Conservation (phyloP, 768 basidiomycete species). For the Gloeopeniophorella convolvens region DNA sequence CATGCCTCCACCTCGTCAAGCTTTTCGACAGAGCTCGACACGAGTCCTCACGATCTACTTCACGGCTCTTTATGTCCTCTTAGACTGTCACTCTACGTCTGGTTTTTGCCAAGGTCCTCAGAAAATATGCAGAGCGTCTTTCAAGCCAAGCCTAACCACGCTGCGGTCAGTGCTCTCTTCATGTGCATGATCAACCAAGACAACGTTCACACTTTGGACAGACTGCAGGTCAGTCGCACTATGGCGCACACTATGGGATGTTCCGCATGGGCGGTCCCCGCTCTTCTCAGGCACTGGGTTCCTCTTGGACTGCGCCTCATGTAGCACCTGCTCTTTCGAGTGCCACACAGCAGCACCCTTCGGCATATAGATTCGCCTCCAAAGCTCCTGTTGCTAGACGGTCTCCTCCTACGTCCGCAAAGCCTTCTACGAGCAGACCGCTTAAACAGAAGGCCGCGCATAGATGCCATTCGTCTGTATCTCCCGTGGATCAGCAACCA, state of each 20-base stretch:
- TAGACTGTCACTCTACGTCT: background rate
- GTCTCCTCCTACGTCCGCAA: background rate
- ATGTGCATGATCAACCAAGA: background rate
- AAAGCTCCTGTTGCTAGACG: constrained; percentile 10
- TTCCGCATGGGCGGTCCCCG: constrained; percentile 3
- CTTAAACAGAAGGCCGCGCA: background rate
- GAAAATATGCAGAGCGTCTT: background rate
- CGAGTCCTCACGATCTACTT: background rate
- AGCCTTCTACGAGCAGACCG: background rate
- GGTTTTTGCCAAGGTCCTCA: background rate
- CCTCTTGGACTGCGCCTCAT: constrained; percentile 8
- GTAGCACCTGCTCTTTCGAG: background rate
- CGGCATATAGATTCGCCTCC: constrained; percentile 10
- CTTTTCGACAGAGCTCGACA: background rate
- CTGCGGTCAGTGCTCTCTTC: background rate
- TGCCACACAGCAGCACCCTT: constrained; percentile 1
- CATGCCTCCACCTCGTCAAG: too few species aligned
- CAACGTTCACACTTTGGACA: background rate
- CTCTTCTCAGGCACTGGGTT: background rate
- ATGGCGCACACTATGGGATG: background rate
- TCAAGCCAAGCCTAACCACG: background rate
- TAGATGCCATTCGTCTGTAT: background rate
- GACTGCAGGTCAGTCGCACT: background rate
- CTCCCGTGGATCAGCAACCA: background rate
- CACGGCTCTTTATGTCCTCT: background rate